Evolutionary conservation across 257 asterid species (phyloP).

Genomic region (Nicotiana knightiana): DNA sequence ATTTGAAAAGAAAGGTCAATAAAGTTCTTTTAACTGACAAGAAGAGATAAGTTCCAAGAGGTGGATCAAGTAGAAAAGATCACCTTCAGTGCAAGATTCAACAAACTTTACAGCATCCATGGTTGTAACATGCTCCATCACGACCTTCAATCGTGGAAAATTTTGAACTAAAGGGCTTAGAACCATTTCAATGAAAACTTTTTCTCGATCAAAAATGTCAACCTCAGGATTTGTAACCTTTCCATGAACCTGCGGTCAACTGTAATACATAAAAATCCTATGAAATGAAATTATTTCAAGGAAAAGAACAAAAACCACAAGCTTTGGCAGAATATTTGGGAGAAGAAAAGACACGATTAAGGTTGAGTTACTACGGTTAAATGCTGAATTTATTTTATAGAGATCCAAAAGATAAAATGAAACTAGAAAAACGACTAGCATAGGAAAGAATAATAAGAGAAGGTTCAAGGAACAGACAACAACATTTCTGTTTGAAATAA

Average conservation of each 20-base stretch:
- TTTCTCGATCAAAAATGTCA: slow-evolving; percentile 91
- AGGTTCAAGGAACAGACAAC: background rate
- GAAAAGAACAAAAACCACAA: background rate
- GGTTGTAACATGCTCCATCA: slow-evolving; percentile 96
- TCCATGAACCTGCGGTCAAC: slow-evolving; percentile 73
- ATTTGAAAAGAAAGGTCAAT: background rate
- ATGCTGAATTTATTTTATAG: background rate
- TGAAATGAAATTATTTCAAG: background rate
- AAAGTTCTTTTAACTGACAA: background rate
- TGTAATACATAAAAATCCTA: background rate
- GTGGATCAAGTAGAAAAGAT: background rate
- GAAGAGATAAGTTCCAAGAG: background rate
- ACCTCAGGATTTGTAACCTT: slow-evolving; percentile 80
- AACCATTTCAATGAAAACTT: slow-evolving; percentile 73
- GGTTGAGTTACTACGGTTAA: background rate
- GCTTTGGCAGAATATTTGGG: background rate
- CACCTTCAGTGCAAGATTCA: slow-evolving; percentile 72
- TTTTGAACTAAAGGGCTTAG: slow-evolving; percentile 61
- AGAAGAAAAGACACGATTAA: background rate
- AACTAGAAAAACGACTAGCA: background rate
- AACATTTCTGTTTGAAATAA: background rate
- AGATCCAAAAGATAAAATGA: background rate
- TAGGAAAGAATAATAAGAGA: background rate
- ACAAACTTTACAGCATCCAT: slow-evolving; percentile 80
- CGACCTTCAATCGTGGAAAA: slow-evolving; percentile 73